Evolutionary conservation across 768 basidiomycete species (phyloP).

Genomic region (Suillus americanus): DNA sequence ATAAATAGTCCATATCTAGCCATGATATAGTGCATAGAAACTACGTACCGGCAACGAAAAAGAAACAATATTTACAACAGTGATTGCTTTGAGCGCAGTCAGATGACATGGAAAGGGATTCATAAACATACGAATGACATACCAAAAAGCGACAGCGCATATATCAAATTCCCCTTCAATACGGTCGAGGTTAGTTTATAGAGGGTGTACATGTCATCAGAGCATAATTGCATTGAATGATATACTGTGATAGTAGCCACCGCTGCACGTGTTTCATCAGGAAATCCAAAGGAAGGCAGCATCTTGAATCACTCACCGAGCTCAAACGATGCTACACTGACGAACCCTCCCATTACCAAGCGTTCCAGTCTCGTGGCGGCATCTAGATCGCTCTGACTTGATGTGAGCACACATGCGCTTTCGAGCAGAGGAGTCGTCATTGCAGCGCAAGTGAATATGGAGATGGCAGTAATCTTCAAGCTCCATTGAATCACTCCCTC

Average conservation of each 20-base stretch:
- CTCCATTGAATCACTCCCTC: neutral
- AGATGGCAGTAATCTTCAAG: conserved; percentile 6
- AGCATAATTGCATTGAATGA: neutral
- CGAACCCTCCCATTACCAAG: conserved; percentile 7
- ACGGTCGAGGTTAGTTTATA: neutral
- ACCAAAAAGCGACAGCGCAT: conserved; percentile 11
- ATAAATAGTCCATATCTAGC: neutral
- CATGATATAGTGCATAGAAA: neutral
- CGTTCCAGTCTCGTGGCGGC: conserved; percentile 5
- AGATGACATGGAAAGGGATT: neutral
- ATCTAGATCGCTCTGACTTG: neutral
- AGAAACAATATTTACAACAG: conserved; percentile 7
- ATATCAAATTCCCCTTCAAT: conserved; percentile 9
- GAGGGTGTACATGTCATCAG: neutral
- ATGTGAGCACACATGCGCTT: conserved; percentile 4
- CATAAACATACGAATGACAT: neutral
- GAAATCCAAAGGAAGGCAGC: neutral
- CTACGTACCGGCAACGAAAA: conserved; percentile 10
- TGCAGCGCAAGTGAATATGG: conserved; percentile 3
- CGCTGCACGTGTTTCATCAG: neutral
- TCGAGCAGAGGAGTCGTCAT: conserved; percentile 1
- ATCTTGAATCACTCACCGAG: conserved; percentile 6
- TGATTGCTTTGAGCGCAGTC: neutral
- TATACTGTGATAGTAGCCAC: neutral
- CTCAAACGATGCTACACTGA: conserved; percentile 8